A percentile compares a stretch with the other conserved stretches of the same genome.
These are phyloP conservation scores for Chaetothyriales sp. DNA, from an alignment of 2,329 filamentous ascomycete genomes.

Conservation along the genomic window DNA sequence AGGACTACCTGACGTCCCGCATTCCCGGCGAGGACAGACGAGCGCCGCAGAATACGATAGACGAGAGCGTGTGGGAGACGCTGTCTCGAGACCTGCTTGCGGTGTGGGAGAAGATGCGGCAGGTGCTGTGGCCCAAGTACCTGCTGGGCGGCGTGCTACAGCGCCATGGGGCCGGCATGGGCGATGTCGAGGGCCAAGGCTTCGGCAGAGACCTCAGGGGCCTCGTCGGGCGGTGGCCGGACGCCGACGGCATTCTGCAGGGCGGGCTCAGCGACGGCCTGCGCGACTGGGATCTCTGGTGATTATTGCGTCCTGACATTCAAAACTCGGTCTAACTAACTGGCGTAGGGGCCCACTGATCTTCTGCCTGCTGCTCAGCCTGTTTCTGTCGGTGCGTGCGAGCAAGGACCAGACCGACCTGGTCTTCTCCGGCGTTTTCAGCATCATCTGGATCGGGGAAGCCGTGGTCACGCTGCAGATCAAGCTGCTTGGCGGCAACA, in stretches of 20 bases:
- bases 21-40: slow-evolving; percentile 88
- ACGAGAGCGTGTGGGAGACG: slow-evolving; percentile 97
- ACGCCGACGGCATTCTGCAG: slow-evolving; percentile 52
- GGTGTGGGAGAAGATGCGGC: slow-evolving; percentile 95
- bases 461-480: slow-evolving; percentile 97
- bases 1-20: slow-evolving; percentile 72
- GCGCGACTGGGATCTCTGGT: slow-evolving; percentile 93
- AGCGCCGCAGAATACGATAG: slow-evolving; percentile 83
- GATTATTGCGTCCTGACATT: slow-evolving; percentile 15
- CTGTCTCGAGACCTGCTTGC: slow-evolving; percentile 78
- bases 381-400: slow-evolving; percentile 75
- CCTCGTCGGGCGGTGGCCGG: slow-evolving; percentile 51
- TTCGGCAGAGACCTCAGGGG: slow-evolving; percentile 38
- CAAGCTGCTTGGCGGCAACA: slow-evolving; percentile 87
- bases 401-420: slow-evolving; percentile 66
- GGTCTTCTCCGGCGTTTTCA: slow-evolving; percentile 93
- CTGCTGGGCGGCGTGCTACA: slow-evolving; percentile 58
- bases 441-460: slow-evolving; percentile 92
- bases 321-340: background rate
- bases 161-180: slow-evolving; percentile 43
- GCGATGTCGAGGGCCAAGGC: slow-evolving; percentile 40
- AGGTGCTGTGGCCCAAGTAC: slow-evolving; percentile 93
- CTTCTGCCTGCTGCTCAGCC: slow-evolving; percentile 78
- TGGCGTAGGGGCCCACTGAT: slow-evolving; percentile 64
- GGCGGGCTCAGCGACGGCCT: slow-evolving; percentile 74